phyloP scores from a whole-genome alignment of 768 basidiomycete genomes.

The Mycena venus region DNA sequence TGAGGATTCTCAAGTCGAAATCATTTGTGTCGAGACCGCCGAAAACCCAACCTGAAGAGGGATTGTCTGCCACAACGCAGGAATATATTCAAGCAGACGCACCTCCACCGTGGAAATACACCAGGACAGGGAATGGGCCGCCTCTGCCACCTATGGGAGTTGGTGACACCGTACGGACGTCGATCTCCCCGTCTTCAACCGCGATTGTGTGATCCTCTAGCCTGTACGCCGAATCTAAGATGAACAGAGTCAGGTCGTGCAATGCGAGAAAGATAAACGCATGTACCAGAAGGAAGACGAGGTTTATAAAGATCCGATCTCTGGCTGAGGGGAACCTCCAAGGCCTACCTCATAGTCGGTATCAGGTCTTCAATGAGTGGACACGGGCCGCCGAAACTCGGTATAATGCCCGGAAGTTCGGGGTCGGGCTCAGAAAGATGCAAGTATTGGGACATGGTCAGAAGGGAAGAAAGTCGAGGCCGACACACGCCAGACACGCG shows the following conservation, averaged over 20 bases:
- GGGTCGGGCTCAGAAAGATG: neutral
- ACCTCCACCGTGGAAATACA: conserved; percentile 10
- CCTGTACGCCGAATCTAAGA: neutral
- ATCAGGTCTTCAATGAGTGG: neutral
- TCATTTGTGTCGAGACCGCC: neutral
- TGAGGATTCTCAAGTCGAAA: neutral
- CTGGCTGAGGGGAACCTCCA: neutral
- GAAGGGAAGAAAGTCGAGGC: too few relatives aligned
- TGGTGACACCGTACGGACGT: neutral
- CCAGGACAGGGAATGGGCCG: conserved; percentile 1
- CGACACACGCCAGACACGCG: too few relatives aligned
- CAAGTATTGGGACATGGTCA: neutral
- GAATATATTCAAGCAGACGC: neutral
- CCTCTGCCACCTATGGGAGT: neutral
- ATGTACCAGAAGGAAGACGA: neutral
- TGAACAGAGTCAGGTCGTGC: neutral
- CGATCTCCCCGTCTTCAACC: conserved; percentile 1
- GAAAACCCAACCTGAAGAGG: neutral
- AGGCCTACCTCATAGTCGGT: neutral
- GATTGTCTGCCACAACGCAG: neutral
- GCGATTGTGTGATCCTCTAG: neutral
- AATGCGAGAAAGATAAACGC: neutral
- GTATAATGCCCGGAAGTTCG: neutral
- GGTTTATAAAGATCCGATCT: neutral
- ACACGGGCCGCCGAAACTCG: neutral